Percentiles rank a stretch among this genome's conserved stretches.
Evolutionary conservation across 345 rosid species (phyloP).

Genomic region (Lepidium africanum): DNA sequence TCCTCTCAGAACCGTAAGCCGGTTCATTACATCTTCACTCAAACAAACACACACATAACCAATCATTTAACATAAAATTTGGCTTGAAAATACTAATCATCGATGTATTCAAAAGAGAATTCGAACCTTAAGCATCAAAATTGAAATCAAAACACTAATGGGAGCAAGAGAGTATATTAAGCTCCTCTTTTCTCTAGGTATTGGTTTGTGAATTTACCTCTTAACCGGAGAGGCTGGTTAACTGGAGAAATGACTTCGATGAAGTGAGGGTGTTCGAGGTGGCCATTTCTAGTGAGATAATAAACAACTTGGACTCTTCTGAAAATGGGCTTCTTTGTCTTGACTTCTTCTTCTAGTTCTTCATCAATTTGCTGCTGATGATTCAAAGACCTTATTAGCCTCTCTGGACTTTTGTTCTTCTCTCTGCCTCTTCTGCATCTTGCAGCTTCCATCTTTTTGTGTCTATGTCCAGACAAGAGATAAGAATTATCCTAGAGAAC

Average conservation of each 20-base stretch:
- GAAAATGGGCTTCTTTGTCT: slow-evolving; percentile 8
- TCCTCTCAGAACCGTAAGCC: slow-evolving; percentile 67
- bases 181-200: neutral
- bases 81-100: neutral
- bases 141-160: neutral
- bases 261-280: slow-evolving; percentile 88
- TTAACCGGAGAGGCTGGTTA: slow-evolving; percentile 72
- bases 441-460: slow-evolving; percentile 17
- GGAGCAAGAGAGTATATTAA: neutral
- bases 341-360: slow-evolving; percentile 15
- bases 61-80: neutral
- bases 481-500: slow-evolving; percentile 1
- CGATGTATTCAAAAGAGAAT: neutral
- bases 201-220: slow-evolving; percentile 32
- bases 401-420: slow-evolving; percentile 27
- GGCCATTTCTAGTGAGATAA: slow-evolving; percentile 85
- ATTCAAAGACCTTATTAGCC: slow-evolving; percentile 14
- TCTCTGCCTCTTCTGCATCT: slow-evolving; percentile 24
- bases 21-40: slow-evolving; percentile 52
- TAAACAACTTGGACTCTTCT: slow-evolving; percentile 67
- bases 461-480: slow-evolving; percentile 22
- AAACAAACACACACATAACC: neutral
- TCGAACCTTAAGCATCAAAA: neutral
- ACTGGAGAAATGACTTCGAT: slow-evolving; percentile 62
- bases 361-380: slow-evolving; percentile 1